These are phyloP conservation scores for Rhizophagus sp. DNA, from an alignment of 192 early-diverging fungal genomes.

Conservation along the genomic window DNA sequence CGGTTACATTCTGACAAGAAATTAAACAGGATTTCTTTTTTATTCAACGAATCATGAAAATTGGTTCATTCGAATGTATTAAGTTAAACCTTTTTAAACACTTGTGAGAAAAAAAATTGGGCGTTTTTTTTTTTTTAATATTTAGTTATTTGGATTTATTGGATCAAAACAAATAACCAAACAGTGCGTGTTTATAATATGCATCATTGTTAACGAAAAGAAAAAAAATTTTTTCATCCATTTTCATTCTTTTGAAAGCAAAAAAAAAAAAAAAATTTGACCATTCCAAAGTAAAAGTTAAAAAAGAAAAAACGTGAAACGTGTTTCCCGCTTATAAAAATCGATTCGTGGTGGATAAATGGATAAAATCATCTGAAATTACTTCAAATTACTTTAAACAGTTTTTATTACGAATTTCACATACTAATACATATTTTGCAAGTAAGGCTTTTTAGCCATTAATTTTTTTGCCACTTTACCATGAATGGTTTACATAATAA, in stretches of 20 bases:
- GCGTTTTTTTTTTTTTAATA: not conserved
- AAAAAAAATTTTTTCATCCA: too few species aligned
- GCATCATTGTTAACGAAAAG: too few species aligned
- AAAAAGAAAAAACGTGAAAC: not conserved
- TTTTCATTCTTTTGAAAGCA: not conserved
- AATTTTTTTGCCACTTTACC: not conserved
- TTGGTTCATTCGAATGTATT: too few species aligned
- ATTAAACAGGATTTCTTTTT: not conserved
- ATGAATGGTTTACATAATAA: not conserved
- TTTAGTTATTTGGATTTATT: not conserved
- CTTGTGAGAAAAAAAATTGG: too few species aligned
- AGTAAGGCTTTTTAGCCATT: not conserved
- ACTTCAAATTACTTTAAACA: not conserved
- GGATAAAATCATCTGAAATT: too few species aligned
- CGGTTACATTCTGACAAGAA: not conserved
- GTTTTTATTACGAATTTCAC: not conserved
- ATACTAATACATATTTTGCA: not conserved
- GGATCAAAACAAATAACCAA: not conserved
- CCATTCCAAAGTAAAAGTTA: too few species aligned
- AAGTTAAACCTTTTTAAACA: not conserved
- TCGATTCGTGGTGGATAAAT: too few species aligned
- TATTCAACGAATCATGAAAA: not conserved
- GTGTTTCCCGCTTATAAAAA: not conserved
- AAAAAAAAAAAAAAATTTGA: not conserved
- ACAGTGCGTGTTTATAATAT: too few species aligned